These are phyloP conservation scores for Earliella scabrosa DNA, from an alignment of 1,284 basidiomycete species.

Conservation along the genomic window DNA sequence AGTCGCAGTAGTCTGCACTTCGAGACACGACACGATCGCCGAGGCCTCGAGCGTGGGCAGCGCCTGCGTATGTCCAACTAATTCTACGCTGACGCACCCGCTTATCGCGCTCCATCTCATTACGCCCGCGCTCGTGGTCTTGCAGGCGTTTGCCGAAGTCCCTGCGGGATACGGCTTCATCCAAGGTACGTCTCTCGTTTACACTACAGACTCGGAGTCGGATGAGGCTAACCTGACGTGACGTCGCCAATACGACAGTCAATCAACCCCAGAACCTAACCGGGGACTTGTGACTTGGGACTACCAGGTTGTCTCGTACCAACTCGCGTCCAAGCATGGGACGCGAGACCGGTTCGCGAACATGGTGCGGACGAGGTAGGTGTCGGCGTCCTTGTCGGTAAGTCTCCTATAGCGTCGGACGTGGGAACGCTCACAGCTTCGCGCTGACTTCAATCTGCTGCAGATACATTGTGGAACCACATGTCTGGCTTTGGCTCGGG, in stretches of 20 bases:
- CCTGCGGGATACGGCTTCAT: slow-evolving; percentile 70
- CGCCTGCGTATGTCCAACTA: too few relatives aligned
- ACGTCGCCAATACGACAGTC: slow-evolving; percentile 38
- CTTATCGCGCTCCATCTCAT: too few relatives aligned
- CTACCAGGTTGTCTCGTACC: slow-evolving; percentile 71
- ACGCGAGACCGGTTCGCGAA: slow-evolving; percentile 53
- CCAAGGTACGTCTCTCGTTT: slow-evolving; percentile 58
- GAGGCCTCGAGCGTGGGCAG: too few relatives aligned
- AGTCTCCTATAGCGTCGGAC: too few relatives aligned
- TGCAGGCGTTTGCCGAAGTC: too few relatives aligned
- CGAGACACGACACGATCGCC: too few relatives aligned
- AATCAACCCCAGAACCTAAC: slow-evolving; percentile 52
- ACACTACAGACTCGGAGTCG: too few relatives aligned
- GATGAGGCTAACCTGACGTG: neutral
- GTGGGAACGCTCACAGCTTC: too few relatives aligned
- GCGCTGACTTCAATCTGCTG: too few relatives aligned
- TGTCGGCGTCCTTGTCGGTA: slow-evolving; percentile 63
- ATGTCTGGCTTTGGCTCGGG: slow-evolving; percentile 54
- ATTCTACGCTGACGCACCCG: too few relatives aligned
- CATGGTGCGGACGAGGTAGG: slow-evolving; percentile 68
- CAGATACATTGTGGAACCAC: slow-evolving; percentile 72
- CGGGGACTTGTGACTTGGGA: slow-evolving; percentile 65
- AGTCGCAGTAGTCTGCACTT: too few relatives aligned
- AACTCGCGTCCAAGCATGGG: slow-evolving; percentile 60
- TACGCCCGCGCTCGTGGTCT: too few relatives aligned